Conservation (phyloP, 768 basidiomycete species). For the Gyrodon lividus region DNA sequence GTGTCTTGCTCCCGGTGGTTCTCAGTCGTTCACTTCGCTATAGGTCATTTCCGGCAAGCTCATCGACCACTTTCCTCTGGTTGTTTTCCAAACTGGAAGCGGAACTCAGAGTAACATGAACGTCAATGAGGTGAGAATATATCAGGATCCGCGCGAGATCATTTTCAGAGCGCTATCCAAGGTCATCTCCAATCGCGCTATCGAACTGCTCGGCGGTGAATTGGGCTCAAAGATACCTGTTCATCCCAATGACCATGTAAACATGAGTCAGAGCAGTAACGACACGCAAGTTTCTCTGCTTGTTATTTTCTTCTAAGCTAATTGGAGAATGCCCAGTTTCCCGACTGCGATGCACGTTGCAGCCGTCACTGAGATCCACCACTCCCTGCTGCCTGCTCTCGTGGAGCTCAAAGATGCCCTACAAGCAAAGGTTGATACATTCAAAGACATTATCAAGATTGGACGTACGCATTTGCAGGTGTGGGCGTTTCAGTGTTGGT, state of each 20-base stretch:
- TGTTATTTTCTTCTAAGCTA: not conserved
- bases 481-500: not conserved
- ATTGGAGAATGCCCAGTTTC: slow-evolving; percentile 55
- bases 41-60: slow-evolving; percentile 96
- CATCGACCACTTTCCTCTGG: slow-evolving; percentile 93
- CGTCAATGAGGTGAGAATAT: slow-evolving; percentile 76
- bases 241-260: slow-evolving; percentile 99
- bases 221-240: slow-evolving; percentile 96
- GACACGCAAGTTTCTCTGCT: slow-evolving; percentile 70
- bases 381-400: slow-evolving; percentile 81
- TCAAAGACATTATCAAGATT: slow-evolving; percentile 95
- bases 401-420: slow-evolving; percentile 81
- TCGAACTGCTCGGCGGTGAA: slow-evolving; percentile 93
- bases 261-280: slow-evolving; percentile 98
- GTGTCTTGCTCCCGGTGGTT: not conserved
- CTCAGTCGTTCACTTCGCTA: slow-evolving; percentile 1
- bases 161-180: slow-evolving; percentile 26
- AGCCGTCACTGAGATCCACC: slow-evolving; percentile 83
- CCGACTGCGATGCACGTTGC: slow-evolving; percentile 99
- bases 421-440: slow-evolving; percentile 75
- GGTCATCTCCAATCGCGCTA: slow-evolving; percentile 98
- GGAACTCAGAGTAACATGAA: slow-evolving; percentile 99
- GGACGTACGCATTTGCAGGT: slow-evolving; percentile 95
- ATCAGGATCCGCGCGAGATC: not conserved
- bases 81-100: slow-evolving; percentile 98